These are phyloP conservation scores for Camellia sinensis DNA, from an alignment of 148 eudicot genomes.

Conservation along the genomic window DNA sequence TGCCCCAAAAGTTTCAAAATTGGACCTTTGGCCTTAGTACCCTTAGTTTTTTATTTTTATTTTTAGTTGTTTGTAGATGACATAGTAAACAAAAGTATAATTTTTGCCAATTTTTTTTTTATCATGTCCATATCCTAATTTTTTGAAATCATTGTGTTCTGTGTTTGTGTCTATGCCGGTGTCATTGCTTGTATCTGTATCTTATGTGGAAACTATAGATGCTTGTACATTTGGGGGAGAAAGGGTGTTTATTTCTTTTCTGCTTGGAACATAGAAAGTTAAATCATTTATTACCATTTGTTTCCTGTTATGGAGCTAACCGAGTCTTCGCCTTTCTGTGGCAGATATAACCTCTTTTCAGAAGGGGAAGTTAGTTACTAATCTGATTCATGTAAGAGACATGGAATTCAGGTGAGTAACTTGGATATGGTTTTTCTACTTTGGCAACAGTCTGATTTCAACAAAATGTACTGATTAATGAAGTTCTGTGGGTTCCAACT, in stretches of 20 bases:
- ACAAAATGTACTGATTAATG: not conserved
- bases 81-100: too few species aligned
- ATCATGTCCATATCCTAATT: too few species aligned
- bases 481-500: not conserved
- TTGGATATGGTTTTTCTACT: not conserved
- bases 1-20: too few species aligned
- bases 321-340: not conserved
- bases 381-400: not conserved
- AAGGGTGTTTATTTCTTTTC: not conserved
- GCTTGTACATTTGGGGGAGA: not conserved
- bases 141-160: too few species aligned
- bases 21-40: too few species aligned
- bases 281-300: not conserved
- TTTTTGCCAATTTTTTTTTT: too few species aligned
- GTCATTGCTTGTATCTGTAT: too few species aligned
- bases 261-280: not conserved
- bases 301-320: not conserved
- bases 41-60: too few species aligned
- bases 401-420: not conserved
- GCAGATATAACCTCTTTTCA: conserved; percentile 1
- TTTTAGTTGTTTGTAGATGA: too few species aligned
- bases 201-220: not conserved
- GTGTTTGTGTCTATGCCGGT: too few species aligned
- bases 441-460: not conserved
- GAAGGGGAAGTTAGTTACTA: not conserved